These are phyloP conservation scores for Chaetomium cochliodes DNA, from an alignment of 495 filamentous ascomycete species.

Conservation along the genomic window DNA sequence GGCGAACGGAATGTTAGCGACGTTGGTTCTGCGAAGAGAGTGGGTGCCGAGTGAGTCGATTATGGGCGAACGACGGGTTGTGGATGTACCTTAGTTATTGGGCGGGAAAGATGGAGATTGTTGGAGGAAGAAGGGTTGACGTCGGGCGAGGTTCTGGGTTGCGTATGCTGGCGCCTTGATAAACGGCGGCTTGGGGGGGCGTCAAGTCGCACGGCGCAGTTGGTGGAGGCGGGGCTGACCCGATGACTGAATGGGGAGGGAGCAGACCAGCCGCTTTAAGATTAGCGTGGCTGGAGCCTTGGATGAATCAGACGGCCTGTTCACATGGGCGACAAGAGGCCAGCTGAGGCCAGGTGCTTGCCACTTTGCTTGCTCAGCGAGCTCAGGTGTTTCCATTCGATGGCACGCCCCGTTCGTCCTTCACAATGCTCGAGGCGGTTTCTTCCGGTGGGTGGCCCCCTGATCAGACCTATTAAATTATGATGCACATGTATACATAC, in stretches of 20 bases:
- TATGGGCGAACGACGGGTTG: constrained; percentile 11
- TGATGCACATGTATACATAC: no score
- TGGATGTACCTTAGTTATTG: background rate
- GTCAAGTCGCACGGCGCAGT: constrained; percentile 13
- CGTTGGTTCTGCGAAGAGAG: background rate
- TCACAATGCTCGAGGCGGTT: no score
- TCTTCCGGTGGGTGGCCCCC: background rate
- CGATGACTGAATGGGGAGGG: constrained; percentile 31
- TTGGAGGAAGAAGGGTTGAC: constrained; percentile 20
- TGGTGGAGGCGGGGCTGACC: constrained; percentile 34
- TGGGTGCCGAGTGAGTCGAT: background rate
- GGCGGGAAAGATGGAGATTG: background rate
- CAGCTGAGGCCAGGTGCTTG: constrained; percentile 12
- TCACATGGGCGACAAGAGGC: constrained; percentile 26
- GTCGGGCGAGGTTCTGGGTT: constrained; percentile 6
- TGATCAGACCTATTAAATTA: background rate
- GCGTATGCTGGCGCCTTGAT: constrained; percentile 32
- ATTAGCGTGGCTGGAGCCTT: constrained; percentile 16
- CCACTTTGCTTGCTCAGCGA: constrained; percentile 15
- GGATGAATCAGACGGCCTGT: constrained; percentile 35
- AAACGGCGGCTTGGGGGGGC: constrained; percentile 16
- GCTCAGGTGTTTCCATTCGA: background rate
- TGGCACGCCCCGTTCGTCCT: no score
- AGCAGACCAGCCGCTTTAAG: constrained; percentile 17
- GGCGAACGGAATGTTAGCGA: background rate